Evolutionary conservation across 2,329 filamentous ascomycete species (phyloP).

Genomic region (Alternaria brassicicola): DNA sequence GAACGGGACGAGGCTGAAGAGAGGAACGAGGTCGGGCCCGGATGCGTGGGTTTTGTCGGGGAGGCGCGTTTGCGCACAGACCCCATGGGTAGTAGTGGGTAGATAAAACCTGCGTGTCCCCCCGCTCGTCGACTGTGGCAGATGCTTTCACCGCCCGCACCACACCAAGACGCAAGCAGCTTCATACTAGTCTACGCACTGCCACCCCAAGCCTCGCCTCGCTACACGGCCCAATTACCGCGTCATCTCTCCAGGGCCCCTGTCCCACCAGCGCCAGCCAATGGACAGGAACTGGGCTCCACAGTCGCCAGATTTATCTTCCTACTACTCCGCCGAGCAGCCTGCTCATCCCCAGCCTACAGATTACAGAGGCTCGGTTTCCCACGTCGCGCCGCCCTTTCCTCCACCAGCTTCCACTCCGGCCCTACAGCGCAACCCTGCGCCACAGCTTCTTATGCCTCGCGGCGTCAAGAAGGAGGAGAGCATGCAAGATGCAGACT

Average conservation of each 20-base stretch:
- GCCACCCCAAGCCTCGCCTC: too few species aligned
- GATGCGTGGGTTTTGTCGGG: background rate
- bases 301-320: constrained; percentile 56
- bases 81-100: background rate
- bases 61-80: background rate
- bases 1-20: constrained; percentile 20
- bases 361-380: constrained; percentile 44
- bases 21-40: constrained; percentile 2
- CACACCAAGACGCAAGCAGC: constrained; percentile 3
- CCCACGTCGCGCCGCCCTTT: constrained; percentile 32
- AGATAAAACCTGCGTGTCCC: constrained; percentile 24
- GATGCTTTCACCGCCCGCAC: constrained; percentile 10
- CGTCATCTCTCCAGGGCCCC: background rate
- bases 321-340: constrained; percentile 50
- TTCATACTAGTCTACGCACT: too few species aligned
- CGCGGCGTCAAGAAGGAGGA: constrained; percentile 33
- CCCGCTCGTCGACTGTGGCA: constrained; percentile 22
- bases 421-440: constrained; percentile 21
- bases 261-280: constrained; percentile 16
- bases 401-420: background rate
- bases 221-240: background rate
- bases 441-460: constrained; percentile 35
- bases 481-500: constrained; percentile 46
- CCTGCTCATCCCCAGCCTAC: constrained; percentile 49
- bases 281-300: constrained; percentile 49